Evolutionary conservation across 768 basidiomycete genomes (phyloP), one percentile per base, ranked within the genome.

Genomic region (Suillus cothurnatus): DNA sequence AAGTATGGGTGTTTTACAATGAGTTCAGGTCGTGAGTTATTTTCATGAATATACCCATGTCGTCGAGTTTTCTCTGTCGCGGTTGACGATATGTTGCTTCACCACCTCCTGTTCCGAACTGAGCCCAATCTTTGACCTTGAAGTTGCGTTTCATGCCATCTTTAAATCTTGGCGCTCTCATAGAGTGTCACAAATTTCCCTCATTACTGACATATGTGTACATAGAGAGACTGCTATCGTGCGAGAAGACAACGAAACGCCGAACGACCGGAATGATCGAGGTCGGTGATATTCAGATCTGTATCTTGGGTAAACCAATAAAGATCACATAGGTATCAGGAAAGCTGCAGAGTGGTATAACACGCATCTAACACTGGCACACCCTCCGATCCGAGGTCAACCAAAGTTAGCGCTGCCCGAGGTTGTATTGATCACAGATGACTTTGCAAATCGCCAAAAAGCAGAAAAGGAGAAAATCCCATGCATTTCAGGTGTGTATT

Each of bases 181-280:
- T 39, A 11, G 4, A 23, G 49, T 23, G 31, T 45, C 1, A 3
- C 36, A 19, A 11, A 38, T 28, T 11, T 26, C 7, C 4, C 53
- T 55, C 12, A 21, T 39, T 6, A 31, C 17, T 23, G 9, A 58
- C 14, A 3, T 38, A 38, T 17, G 23, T 8, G 26, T 68, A n/a
- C 23, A 6, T 67, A 94, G 93, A 50, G 90, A 93, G 74, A 95
- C 94, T 0, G 92, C 91, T 0, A 84, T 94, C 12, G 81, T 92
- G 47, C 81, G 92, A 19, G 87, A 91, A 67, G 88, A 91, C 63
- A 88, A 82, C 5, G 94, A 96, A 77, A 88, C 87, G 0, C 93
- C 95, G 0, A 99, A 99, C 70, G 97, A 99, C 73, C 84, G 92
- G 32, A 99, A 99, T 72, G 97, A 99, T 73, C 81, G 97, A 85